phyloP scores from a whole-genome alignment of 164 flowering plant species.

The Tetracentron sinense region DNA sequence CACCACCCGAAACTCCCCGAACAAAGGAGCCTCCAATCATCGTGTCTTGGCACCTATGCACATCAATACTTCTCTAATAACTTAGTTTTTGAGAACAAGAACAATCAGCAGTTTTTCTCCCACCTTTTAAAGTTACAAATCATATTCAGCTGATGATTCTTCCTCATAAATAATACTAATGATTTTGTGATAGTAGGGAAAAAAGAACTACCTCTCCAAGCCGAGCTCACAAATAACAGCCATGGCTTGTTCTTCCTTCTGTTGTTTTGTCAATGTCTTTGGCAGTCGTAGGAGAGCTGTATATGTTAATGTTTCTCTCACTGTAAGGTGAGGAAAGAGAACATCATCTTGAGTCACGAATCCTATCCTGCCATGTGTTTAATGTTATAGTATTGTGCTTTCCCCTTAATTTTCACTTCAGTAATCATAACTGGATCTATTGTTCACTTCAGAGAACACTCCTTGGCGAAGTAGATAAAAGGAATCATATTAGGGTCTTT shows the following conservation, averaged over 20 bases:
- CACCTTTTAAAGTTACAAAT: not conserved
- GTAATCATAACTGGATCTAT: not conserved
- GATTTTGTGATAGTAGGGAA: not conserved
- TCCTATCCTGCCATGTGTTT: constrained; percentile 75
- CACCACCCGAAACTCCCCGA: constrained; percentile 98
- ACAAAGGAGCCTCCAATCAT: constrained; percentile 95
- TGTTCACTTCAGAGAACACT: not conserved
- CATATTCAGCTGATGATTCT: too few species aligned
- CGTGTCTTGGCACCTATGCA: constrained; percentile 80
- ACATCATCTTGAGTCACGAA: constrained; percentile 98
- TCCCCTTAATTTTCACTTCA: too few species aligned
- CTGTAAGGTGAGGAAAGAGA: constrained; percentile 90
- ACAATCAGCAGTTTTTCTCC: not conserved
- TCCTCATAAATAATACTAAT: too few species aligned
- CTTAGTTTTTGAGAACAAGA: constrained; percentile 1
- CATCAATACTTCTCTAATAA: not conserved
- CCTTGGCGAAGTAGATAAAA: not conserved
- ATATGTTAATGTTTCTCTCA: constrained; percentile 80
- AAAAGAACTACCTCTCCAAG: constrained; percentile 64
- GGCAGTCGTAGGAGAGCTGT: constrained; percentile 83
- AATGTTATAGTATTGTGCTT: not conserved
- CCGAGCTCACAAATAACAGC: constrained; percentile 86
- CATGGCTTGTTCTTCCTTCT: constrained; percentile 80
- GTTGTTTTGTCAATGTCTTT: constrained; percentile 54
- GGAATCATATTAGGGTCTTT: not conserved